These are phyloP conservation scores for Amanita phalloides DNA, from an alignment of 768 basidiomycete species.

Conservation along the genomic window DNA sequence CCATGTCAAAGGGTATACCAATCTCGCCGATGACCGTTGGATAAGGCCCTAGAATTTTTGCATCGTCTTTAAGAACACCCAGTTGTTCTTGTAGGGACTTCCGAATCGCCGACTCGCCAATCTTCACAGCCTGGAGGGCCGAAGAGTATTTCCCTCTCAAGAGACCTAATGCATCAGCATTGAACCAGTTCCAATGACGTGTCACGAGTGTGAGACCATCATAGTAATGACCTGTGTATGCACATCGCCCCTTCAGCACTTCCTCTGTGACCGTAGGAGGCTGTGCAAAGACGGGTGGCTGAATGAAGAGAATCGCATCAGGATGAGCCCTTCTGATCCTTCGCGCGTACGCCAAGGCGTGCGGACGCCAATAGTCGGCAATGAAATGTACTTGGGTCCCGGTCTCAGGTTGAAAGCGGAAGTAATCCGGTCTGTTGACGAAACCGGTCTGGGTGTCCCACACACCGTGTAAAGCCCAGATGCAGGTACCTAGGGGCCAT, in stretches of 20 bases:
- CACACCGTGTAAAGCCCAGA: conserved; percentile 85
- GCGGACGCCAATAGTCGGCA: conserved; percentile 70
- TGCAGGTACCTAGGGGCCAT: conserved; percentile 70
- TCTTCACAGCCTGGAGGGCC: conserved; percentile 58
- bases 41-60: conserved; percentile 46
- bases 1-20: conserved; percentile 93
- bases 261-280: conserved; percentile 57
- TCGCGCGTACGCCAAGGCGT: conserved; percentile 43
- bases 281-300: conserved; percentile 80
- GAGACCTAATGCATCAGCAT: conserved; percentile 91
- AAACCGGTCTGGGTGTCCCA: conserved; percentile 73
- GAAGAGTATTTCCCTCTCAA: conserved; percentile 71
- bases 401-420: conserved; percentile 34
- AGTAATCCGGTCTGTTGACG: conserved; percentile 68
- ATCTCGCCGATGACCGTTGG: conserved; percentile 96
- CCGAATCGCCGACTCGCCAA: conserved; percentile 81
- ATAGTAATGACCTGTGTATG: conserved; percentile 83
- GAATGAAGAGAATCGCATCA: conserved; percentile 80
- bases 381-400: conserved; percentile 55
- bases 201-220: conserved; percentile 92
- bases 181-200: conserved; percentile 90
- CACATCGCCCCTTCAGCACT: conserved; percentile 53
- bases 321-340: conserved; percentile 64
- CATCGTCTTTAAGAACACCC: conserved; percentile 66
- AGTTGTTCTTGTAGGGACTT: conserved; percentile 77